Evolutionary conservation across 139 green algal genomes (phyloP), one percentile per base, ranked within the genome.

Genomic region (Mychonastes homosphaera): DNA sequence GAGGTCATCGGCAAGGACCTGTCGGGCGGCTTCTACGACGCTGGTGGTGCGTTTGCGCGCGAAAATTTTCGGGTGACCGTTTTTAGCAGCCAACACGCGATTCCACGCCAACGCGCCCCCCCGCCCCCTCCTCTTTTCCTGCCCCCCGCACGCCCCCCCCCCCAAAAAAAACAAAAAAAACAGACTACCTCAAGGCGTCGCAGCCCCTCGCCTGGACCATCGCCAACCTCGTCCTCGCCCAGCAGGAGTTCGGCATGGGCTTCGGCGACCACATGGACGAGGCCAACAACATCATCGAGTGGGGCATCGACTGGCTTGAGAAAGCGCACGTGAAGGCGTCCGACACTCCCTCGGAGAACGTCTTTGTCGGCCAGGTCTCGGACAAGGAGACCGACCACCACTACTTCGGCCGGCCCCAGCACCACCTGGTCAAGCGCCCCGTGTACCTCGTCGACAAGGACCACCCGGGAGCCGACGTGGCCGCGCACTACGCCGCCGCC

Each of bases 321-420:
- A 67, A 72, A 47, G 64, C 60, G 32, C 75, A 83, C 53, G 36
- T 71, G 33, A 58, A 53, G 13, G 50, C 65, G 10, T 29, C 16
- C 19, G 65, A 73, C 32, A 28, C 23, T 3, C 44, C 64, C 27
- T 27, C 28, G 3, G 41, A 70, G 21, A 64, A 73, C 32, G 28
- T 61, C 18, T 75, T 79, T 19, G 78, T 75, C 15, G 72, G 70
- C 18, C 75, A 84, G 70, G 76, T 83, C 8, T 2, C 52, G 13
- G 36, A 50, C 13, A n/a, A 29, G 44, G 23, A 33, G 44, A n/a
- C 44, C 5, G 73, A 87, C 56, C 80, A 89, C 56, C 39, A 41
- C 13, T 79, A 63, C 33, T 91, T 83, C 73, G 77, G 77, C 26
- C 63, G 79, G 3, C 68, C 79, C 4, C 78, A 87, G 63, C 70